phyloP scores from a whole-genome alignment of 202 grass and related monocot genomes.

The Setaria italica region DNA sequence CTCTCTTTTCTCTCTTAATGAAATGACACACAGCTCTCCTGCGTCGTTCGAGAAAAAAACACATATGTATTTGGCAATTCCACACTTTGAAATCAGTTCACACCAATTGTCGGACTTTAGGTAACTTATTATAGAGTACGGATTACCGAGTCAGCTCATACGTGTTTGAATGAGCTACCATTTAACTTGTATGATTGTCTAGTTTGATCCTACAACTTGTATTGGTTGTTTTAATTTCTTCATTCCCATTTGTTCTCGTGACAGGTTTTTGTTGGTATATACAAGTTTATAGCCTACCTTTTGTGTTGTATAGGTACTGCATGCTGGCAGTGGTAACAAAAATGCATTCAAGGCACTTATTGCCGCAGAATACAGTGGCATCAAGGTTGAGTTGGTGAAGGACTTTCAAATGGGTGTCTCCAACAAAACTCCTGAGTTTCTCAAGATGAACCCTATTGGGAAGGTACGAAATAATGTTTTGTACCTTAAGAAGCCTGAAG shows the following conservation, averaged over 20 bases:
- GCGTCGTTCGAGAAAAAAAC: no score
- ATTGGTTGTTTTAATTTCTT: not conserved
- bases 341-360: slow-evolving; percentile 86
- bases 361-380: slow-evolving; percentile 66
- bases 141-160: no score
- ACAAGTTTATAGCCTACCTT: not conserved
- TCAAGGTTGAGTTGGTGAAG: slow-evolving; percentile 72
- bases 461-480: slow-evolving; percentile 51
- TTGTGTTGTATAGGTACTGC: slow-evolving; percentile 38
- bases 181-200: not conserved
- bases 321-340: slow-evolving; percentile 57
- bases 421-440: slow-evolving; percentile 75
- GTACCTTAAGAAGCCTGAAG: not conserved
- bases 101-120: not conserved
- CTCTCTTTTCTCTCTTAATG: no score
- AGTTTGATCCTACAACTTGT: not conserved
- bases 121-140: not conserved
- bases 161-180: not conserved
- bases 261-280: not conserved
- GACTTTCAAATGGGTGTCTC: slow-evolving; percentile 86
- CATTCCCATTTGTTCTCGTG: not conserved
- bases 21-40: no score
- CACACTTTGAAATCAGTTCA: not conserved
- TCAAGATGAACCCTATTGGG: slow-evolving; percentile 89
- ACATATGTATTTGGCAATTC: not conserved